Evolutionary conservation across 176 grass and related monocot species (phyloP).

Genomic region (Elymus sibiricus): DNA sequence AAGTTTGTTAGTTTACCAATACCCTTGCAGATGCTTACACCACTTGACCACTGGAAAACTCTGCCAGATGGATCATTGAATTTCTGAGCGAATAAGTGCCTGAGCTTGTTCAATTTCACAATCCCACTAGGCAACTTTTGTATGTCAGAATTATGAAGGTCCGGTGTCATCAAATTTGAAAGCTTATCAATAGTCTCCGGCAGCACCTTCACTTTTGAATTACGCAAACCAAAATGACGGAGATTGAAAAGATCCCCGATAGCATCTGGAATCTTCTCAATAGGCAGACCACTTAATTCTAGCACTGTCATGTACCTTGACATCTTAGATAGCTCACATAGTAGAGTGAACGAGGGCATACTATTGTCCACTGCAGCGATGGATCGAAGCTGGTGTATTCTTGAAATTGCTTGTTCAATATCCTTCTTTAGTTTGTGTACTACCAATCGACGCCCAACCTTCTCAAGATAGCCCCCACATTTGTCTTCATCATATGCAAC

Average conservation of each 20-base stretch:
- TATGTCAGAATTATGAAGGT: background rate
- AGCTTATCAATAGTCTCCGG: conserved; percentile 5
- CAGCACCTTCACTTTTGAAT: conserved; percentile 20
- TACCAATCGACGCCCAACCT: background rate
- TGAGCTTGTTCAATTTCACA: conserved; percentile 4
- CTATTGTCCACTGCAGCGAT: background rate
- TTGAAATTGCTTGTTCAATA: no score
- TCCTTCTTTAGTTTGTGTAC: background rate
- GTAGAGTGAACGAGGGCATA: background rate
- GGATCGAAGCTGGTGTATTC: background rate
- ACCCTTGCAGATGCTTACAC: background rate
- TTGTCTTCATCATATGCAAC: background rate
- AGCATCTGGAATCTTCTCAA: background rate
- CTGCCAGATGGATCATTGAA: background rate
- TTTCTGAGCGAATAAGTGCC: conserved; percentile 24
- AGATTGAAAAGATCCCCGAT: conserved; percentile 28
- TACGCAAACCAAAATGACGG: conserved; percentile 17
- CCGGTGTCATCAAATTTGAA: background rate
- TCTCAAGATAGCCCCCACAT: background rate
- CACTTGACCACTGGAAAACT: background rate
- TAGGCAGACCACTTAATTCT: background rate
- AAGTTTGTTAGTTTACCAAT: conserved; percentile 13
- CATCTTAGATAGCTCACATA: background rate
- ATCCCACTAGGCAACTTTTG: background rate
- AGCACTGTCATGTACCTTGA: conserved; percentile 15